Evolutionary conservation across 2,329 filamentous ascomycete genomes (phyloP).

Genomic region (Nemania sp.): DNA sequence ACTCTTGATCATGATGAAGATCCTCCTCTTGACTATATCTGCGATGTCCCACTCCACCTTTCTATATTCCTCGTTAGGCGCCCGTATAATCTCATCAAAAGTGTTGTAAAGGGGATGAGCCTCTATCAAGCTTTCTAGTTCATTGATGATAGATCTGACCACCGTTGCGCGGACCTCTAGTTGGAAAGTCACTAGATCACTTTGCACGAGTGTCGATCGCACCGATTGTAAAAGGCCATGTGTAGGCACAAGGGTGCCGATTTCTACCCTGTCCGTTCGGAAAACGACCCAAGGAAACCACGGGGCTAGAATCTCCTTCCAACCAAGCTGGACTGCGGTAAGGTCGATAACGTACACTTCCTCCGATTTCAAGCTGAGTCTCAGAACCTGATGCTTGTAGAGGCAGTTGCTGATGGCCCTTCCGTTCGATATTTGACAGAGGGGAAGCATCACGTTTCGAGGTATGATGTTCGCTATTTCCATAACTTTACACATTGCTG

Average conservation of each 20-base stretch:
- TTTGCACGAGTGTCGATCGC: not conserved
- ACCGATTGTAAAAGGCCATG: too few species aligned
- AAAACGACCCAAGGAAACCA: constrained; percentile 23
- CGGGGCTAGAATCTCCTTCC: constrained; percentile 33
- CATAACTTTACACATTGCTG: constrained; percentile 26
- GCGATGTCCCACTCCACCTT: not conserved
- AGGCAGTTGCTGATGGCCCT: constrained; percentile 8
- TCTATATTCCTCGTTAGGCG: not conserved
- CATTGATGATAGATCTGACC: constrained; percentile 5
- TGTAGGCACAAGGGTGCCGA: not conserved
- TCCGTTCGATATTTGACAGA: constrained; percentile 15
- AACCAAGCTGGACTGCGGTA: constrained; percentile 30
- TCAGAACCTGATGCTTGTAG: constrained; percentile 24
- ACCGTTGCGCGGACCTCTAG: not conserved
- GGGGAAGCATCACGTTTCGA: constrained; percentile 28
- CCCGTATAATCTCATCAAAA: constrained; percentile 2
- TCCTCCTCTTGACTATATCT: constrained; percentile 4
- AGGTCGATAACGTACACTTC: constrained; percentile 36
- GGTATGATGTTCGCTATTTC: not conserved
- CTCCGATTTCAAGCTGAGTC: constrained; percentile 18
- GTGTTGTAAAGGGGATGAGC: not conserved
- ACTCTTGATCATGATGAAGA: constrained; percentile 4
- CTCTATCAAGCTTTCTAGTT: not conserved
- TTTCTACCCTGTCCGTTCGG: not conserved
- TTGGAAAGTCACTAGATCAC: constrained; percentile 8